These are phyloP conservation scores for Barnettozyma sucrosica DNA, from an alignment of 805 yeast genomes.

Conservation along the genomic window DNA sequence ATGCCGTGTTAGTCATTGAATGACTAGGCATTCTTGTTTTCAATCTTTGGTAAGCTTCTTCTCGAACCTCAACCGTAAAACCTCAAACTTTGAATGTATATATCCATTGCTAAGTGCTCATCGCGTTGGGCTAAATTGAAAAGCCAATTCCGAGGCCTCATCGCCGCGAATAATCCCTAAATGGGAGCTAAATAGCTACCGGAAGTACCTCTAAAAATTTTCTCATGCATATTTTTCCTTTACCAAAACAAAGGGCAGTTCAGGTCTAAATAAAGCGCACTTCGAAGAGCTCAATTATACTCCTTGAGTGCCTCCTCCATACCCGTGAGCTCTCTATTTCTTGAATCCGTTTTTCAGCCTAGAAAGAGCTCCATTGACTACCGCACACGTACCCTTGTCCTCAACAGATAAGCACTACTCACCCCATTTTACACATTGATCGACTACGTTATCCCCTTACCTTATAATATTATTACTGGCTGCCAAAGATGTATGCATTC, in stretches of 20 bases:
- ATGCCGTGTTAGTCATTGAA: conserved; percentile 22
- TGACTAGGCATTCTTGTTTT: conserved; percentile 16
- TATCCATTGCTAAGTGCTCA: no score
- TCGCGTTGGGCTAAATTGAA: neutral
- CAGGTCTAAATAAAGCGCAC: neutral
- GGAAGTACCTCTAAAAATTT: conserved; percentile 7
- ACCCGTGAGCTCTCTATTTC: neutral
- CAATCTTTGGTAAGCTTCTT: neutral
- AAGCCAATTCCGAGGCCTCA: conserved; percentile 6
- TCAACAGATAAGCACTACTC: neutral
- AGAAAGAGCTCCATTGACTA: neutral
- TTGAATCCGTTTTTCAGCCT: neutral
- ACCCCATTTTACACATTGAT: neutral
- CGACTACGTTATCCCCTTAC: neutral
- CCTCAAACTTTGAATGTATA: no score
- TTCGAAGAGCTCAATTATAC: neutral
- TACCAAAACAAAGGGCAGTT: neutral
- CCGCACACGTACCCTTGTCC: no score
- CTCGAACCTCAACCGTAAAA: no score
- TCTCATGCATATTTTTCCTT: neutral
- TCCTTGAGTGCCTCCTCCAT: neutral
- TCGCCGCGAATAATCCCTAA: conserved; percentile 7
- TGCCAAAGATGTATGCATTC: conserved; percentile 6
- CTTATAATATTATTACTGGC: neutral
- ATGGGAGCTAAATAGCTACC: neutral